Evolutionary conservation across 2,329 filamentous ascomycete genomes (phyloP), one percentile per base, ranked within the genome.

Genomic region (Magnaporthales sp.): DNA sequence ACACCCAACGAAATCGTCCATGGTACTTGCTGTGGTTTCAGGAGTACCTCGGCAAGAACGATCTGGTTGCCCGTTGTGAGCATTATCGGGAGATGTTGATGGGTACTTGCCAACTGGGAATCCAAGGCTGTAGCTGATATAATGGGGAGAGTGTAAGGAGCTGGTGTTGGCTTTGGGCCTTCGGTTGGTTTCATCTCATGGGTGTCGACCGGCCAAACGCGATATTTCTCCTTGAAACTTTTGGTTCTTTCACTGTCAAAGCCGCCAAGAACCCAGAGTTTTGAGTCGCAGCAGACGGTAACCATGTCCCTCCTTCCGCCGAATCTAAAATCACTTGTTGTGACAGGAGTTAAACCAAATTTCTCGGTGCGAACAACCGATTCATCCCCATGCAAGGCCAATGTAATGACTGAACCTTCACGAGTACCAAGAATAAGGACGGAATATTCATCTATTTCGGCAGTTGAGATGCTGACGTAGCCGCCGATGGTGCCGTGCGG

Each of bases 191-290:
- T 80, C 8, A 77, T 73, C 60, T 85, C 80, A 38, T 77, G 78
- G 1, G 78, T 78, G 70, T 87, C 83, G 2, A 83, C 83, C 1
- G 82, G 77, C 79, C 83, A 86, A 15, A 89, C 77, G 62, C 77
- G 77, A 13, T 79, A 74, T 67, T 80, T 84, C 2, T 74, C 73
- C 63, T 75, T 74, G 66, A 81, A 83, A 26, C 68, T 64, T 24
- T n/a, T 66, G 2, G 66, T 70, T n/a, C 13, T 70, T 58, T 22
- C 64, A 63, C 38, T 67, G 19, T 77, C 77, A 60, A 76, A 77
- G 31, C 78, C 74, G 24, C 77, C 76, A 56, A 85, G 73, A 56
- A 84, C 72, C 2, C 80, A 71, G 2, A 86, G 73, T 11, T 72
- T 78, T 13, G 79, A 79, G 51, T 85, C 83, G 67, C 82, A 87